Conservation (phyloP, 768 basidiomycete genomes). For the Suillus brevipes region DNA sequence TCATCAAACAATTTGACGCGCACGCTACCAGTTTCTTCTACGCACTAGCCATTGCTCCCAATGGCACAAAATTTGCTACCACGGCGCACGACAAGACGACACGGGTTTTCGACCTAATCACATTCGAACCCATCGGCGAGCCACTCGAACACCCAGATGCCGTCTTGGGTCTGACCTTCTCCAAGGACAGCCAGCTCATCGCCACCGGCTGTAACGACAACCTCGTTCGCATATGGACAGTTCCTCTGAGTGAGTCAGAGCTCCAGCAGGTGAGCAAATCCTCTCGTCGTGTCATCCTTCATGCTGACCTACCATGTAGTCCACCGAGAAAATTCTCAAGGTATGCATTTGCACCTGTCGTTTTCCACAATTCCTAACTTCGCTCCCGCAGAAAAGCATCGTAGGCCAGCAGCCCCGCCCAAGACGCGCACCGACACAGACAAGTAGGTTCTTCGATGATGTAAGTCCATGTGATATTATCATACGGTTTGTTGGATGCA, state of each 20-base stretch:
- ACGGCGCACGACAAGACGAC: background rate
- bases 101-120: background rate
- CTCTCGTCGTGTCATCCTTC: background rate
- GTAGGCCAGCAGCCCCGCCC: background rate
- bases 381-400: background rate
- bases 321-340: background rate
- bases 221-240: background rate
- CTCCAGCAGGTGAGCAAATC: background rate
- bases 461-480: background rate
- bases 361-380: background rate
- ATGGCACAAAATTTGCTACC: background rate
- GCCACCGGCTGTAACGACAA: background rate
- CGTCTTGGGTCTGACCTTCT: fast-evolving
- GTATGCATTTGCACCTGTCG: background rate
- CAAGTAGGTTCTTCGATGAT: background rate
- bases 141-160: background rate
- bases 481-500: too few relatives aligned
- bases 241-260: background rate
- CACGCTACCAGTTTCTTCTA: fast-evolving
- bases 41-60: background rate
- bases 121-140: background rate
- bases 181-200: background rate
- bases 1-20: background rate
- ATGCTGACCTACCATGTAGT: background rate
- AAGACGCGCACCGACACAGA: background rate